Conservation (phyloP, 225 moss, liverwort and hornwort genomes). For the Pleurozium schreberi region DNA sequence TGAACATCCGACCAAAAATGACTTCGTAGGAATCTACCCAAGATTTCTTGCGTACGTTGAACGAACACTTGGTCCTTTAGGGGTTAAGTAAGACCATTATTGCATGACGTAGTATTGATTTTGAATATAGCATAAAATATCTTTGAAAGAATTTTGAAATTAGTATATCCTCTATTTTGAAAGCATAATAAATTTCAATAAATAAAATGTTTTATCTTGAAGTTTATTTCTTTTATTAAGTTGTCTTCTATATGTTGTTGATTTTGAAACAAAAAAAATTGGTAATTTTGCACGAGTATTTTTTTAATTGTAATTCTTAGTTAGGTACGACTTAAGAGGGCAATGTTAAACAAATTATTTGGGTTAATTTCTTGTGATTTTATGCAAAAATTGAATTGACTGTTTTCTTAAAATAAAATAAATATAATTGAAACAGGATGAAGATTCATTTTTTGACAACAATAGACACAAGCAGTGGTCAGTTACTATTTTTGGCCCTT, state of each 20-base stretch:
- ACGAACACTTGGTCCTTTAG: too few species aligned
- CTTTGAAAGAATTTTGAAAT: neutral
- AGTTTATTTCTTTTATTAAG: neutral
- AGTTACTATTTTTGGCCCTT: neutral
- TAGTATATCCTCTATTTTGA: neutral
- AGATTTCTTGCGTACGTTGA: too few species aligned
- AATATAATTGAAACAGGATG: neutral
- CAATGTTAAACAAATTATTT: rapidly evolving
- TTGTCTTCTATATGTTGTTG: neutral
- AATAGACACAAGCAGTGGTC: slow-evolving; percentile 17
- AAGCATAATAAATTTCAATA: neutral
- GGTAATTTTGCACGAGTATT: neutral
- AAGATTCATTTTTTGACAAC: neutral
- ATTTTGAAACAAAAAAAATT: neutral
- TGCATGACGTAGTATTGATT: neutral
- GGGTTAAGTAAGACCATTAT: too few species aligned
- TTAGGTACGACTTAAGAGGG: neutral
- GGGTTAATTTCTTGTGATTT: too few species aligned
- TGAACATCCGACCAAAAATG: too few species aligned
- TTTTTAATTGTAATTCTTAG: neutral
- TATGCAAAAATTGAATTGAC: neutral
- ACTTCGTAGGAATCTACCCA: too few species aligned
- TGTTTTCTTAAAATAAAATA: neutral
- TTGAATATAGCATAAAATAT: neutral
- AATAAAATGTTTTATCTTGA: too few species aligned